Evolutionary conservation across 805 yeast species (phyloP).

Genomic region (Blastobotrys chiropterorum): DNA sequence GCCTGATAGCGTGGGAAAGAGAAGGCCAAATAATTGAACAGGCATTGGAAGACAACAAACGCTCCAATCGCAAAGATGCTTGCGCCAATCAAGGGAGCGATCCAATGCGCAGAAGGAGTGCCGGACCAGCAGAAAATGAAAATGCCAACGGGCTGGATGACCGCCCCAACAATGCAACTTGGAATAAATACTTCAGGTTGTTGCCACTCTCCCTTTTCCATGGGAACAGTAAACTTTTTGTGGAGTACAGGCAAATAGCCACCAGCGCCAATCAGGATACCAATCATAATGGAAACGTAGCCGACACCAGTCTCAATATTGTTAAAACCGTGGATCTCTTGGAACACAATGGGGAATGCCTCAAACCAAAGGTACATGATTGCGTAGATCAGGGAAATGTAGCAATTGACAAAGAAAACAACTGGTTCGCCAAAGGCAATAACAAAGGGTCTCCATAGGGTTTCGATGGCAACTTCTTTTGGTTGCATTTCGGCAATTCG

Average conservation of each 20-base stretch:
- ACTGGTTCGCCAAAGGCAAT: conserved; percentile 46
- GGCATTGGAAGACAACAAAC: conserved; percentile 45
- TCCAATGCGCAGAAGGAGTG: conserved; percentile 39
- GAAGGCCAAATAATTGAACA: conserved; percentile 43
- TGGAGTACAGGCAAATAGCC: background rate
- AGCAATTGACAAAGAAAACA: conserved; percentile 42
- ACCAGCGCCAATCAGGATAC: conserved; percentile 28
- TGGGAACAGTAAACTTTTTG: background rate
- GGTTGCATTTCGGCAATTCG: conserved; percentile 7
- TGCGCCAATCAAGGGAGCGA: conserved; percentile 41
- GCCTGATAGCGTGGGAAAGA: conserved; percentile 46
- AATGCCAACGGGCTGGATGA: conserved; percentile 38
- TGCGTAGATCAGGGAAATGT: conserved; percentile 45
- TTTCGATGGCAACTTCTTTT: background rate
- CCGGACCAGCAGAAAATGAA: conserved; percentile 45
- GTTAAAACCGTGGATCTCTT: conserved; percentile 38
- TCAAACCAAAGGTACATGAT: conserved; percentile 50
- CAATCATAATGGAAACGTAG: conserved; percentile 40
- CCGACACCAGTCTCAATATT: conserved; percentile 40
- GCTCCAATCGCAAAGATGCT: conserved; percentile 35
- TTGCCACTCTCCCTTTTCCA: background rate
- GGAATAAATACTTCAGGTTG: conserved; percentile 5
- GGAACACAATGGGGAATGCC: conserved; percentile 49
- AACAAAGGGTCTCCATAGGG: conserved; percentile 34
- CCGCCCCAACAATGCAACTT: conserved; percentile 35